phyloP scores from a whole-genome alignment of 495 filamentous ascomycete genomes.

The Hypoxylon cercidicola region DNA sequence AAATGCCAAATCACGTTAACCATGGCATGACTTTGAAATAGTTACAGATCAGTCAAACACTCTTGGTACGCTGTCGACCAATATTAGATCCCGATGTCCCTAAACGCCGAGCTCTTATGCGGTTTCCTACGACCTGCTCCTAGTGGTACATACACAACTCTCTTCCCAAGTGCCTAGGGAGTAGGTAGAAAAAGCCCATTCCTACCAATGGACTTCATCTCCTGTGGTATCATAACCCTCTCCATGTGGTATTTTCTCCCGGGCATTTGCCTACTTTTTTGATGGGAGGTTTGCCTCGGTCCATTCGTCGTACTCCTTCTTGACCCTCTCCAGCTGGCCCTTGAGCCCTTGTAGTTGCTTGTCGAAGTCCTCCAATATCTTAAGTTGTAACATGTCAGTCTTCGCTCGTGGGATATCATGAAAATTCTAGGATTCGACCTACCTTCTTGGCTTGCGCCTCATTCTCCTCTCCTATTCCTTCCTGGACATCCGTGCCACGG shows the following conservation, averaged over 20 bases:
- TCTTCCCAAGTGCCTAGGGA: constrained; percentile 9
- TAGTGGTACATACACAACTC: constrained; percentile 20
- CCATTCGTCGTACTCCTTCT: constrained; percentile 82
- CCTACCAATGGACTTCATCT: constrained; percentile 11
- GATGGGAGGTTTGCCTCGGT: constrained; percentile 58
- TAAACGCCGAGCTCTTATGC: constrained; percentile 39
- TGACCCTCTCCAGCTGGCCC: constrained; percentile 79
- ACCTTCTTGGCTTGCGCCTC: constrained; percentile 79
- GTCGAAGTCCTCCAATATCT: constrained; percentile 93
- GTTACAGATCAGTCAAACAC: not conserved
- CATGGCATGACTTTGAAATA: not conserved
- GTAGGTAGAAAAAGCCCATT: constrained; percentile 8
- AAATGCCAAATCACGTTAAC: not conserved
- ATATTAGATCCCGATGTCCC: constrained; percentile 21
- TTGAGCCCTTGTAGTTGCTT: constrained; percentile 86
- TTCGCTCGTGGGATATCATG: constrained; percentile 8
- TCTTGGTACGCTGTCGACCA: constrained; percentile 11
- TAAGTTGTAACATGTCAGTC: constrained; percentile 38
- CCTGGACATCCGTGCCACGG: constrained; percentile 62
- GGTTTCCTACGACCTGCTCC: constrained; percentile 26
- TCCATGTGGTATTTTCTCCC: not conserved
- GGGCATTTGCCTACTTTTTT: constrained; percentile 22
- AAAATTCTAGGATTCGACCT: constrained; percentile 38
- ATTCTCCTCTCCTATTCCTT: constrained; percentile 72
- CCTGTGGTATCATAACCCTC: constrained; percentile 21